Conservation (phyloP, 352 stramenopile genomes). For the Globisporangium emineosum region DNA sequence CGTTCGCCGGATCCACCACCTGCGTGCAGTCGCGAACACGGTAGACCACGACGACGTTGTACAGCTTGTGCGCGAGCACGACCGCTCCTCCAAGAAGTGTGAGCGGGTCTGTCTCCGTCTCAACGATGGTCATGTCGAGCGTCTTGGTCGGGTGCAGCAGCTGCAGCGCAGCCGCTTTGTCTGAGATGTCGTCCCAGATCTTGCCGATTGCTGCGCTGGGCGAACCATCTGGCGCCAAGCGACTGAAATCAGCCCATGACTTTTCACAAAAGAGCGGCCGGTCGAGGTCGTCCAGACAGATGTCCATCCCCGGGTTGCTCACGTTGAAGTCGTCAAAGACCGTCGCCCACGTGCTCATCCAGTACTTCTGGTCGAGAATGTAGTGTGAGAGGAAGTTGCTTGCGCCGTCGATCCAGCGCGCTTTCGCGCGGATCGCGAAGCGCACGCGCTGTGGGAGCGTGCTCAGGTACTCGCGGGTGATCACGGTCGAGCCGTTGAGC, state of each 20-base stretch:
- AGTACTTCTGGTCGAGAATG: slow-evolving; percentile 55
- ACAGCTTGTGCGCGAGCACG: slow-evolving; percentile 53
- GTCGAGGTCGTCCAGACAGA: slow-evolving; percentile 54
- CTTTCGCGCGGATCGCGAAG: slow-evolving; percentile 44
- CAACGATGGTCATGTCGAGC: slow-evolving; percentile 46
- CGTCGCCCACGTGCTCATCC: slow-evolving; percentile 51
- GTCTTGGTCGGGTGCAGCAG: slow-evolving; percentile 21
- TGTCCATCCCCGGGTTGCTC: slow-evolving; percentile 30
- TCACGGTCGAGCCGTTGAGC: slow-evolving; percentile 21
- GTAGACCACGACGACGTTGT: slow-evolving; percentile 45
- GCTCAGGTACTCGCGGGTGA: slow-evolving; percentile 40
- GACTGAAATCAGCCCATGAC: slow-evolving; percentile 38
- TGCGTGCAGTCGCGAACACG: slow-evolving; percentile 31
- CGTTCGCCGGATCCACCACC: neutral
- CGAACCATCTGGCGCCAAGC: slow-evolving; percentile 16
- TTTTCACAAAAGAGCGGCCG: slow-evolving; percentile 55
- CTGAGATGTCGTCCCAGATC: slow-evolving; percentile 43
- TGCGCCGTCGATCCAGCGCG: slow-evolving; percentile 43
- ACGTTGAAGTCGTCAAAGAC: slow-evolving; percentile 36
- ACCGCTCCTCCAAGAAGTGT: slow-evolving; percentile 43
- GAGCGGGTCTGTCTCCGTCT: slow-evolving; percentile 48
- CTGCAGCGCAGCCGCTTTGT: slow-evolving; percentile 28
- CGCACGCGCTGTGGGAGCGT: slow-evolving; percentile 44
- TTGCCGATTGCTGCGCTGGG: slow-evolving; percentile 20
- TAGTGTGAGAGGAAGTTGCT: slow-evolving; percentile 51